Percentiles rank a stretch among this genome's conserved stretches.
phyloP scores from a whole-genome alignment of 305 asterid species.

The Fraxinus nigra region DNA sequence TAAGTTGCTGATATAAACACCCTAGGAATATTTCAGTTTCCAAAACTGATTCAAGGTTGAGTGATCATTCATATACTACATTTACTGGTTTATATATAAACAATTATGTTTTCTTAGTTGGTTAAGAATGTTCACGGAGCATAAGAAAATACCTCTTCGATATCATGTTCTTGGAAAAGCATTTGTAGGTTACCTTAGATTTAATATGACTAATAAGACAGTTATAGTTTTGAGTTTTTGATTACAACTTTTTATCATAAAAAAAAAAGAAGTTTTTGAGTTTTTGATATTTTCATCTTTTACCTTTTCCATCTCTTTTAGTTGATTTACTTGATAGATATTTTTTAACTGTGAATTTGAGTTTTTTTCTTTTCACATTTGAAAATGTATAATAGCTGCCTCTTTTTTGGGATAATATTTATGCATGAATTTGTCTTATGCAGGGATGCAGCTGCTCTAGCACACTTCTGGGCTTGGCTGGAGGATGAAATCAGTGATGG shows the following conservation, averaged over 20 bases:
- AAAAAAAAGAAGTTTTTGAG: too few relatives aligned
- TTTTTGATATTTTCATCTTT: neutral
- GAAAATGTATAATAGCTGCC: neutral
- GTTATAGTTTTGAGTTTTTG: neutral
- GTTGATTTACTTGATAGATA: neutral
- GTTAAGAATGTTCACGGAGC: neutral
- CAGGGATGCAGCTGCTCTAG: conserved; percentile 97
- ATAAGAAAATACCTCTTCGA: neutral
- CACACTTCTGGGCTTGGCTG: conserved; percentile 94
- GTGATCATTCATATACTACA: neutral
- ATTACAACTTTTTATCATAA: too few relatives aligned
- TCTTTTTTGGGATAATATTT: conserved; percentile 9
- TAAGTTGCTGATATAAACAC: neutral
- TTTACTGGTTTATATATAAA: neutral
- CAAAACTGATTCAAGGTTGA: neutral
- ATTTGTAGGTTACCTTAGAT: neutral
- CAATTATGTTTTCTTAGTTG: neutral
- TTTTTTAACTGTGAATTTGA: neutral
- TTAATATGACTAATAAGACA: neutral
- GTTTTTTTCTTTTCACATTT: neutral
- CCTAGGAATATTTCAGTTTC: neutral
- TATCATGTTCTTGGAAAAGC: neutral
- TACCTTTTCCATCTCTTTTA: neutral
- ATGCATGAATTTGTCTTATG: conserved; percentile 24
- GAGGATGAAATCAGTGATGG: conserved; percentile 69